These are phyloP conservation scores for Saitoella complicata DNA, from an alignment of 805 yeast species.

Conservation along the genomic window DNA sequence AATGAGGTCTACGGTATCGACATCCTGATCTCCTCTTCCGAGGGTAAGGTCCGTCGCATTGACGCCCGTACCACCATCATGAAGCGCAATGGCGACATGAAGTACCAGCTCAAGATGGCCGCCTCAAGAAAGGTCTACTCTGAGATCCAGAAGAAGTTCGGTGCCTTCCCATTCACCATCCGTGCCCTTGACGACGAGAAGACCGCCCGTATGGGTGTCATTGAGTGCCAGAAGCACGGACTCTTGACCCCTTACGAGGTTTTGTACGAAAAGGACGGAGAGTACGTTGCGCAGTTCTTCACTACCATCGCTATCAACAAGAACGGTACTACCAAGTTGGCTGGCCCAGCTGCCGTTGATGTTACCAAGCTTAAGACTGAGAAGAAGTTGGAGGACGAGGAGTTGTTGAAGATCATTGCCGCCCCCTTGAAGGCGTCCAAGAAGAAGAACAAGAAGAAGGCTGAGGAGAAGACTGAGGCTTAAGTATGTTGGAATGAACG, in stretches of 20 bases:
- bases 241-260: conserved; percentile 55
- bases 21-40: conserved; percentile 48
- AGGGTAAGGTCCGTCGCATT: conserved; percentile 40
- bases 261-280: conserved; percentile 46
- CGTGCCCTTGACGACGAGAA: conserved; percentile 51
- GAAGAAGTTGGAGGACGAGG: conserved; percentile 38
- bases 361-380: conserved; percentile 41
- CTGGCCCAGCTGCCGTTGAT: conserved; percentile 28
- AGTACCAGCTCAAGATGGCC: conserved; percentile 53
- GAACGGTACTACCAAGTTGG: conserved; percentile 49
- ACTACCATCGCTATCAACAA: conserved; percentile 63
- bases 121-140: conserved; percentile 49
- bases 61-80: conserved; percentile 51
- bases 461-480: conserved; percentile 7
- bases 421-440: conserved; percentile 35
- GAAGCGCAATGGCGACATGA: conserved; percentile 48
- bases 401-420: conserved; percentile 29
- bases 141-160: conserved; percentile 50
- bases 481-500: too few relatives aligned
- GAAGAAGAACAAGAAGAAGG: conserved; percentile 30
- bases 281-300: conserved; percentile 52
- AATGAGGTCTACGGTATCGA: conserved; percentile 69
- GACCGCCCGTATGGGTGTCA: conserved; percentile 57
- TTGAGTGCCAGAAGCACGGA: conserved; percentile 53
- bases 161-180: conserved; percentile 53